Evolutionary conservation across 345 rosid species (phyloP), one percentile per base, ranked within the genome.

Genomic region (Boechera divaricarpa): DNA sequence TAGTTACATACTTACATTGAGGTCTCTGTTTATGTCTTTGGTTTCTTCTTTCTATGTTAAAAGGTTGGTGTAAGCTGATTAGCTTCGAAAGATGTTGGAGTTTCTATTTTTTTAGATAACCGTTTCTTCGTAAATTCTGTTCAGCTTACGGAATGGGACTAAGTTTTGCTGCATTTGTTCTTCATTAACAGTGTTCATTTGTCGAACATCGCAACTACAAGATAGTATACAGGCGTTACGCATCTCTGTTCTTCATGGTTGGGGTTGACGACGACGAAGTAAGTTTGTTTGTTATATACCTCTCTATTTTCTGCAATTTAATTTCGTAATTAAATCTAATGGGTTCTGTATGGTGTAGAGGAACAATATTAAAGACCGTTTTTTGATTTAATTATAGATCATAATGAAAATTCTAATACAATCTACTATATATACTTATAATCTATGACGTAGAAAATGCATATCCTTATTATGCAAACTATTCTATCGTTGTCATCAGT

Each of bases 151-250:
- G 16, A 15, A 60, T 62, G 12, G 6, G 18, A 63, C 39, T 44
- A 31, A 64, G 21, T 64, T 62, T 45, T 45, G 1, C 10, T 76
- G 63, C 60, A 61, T 41, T 63, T 56, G 10, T 11, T 32, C 13
- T 48, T 59, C 1, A 24, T 67, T 7, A 55, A 57, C 89, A 92
- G 99, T 95, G 99, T 83, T 95, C 99, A 2, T 95, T 92, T 72
- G 99, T 92, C 7, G 99, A 91, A 88, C 99, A 92, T 82, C 97
- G 99, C 66, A 95, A 89, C 80, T 89, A 92, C 91, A 95, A 95
- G 83, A 91, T 92, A 49, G 97, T 95, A 16, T 95, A 95, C 77
- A 83, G 97, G 74, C 94, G 98, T 45, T 95, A 95, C 47, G 99
- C 98, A 3, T 95, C 98, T 12, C 85, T 96, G 28, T 96, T 96